phyloP scores from a whole-genome alignment of 495 filamentous ascomycete species.

The Penicillium longicatenatum region DNA sequence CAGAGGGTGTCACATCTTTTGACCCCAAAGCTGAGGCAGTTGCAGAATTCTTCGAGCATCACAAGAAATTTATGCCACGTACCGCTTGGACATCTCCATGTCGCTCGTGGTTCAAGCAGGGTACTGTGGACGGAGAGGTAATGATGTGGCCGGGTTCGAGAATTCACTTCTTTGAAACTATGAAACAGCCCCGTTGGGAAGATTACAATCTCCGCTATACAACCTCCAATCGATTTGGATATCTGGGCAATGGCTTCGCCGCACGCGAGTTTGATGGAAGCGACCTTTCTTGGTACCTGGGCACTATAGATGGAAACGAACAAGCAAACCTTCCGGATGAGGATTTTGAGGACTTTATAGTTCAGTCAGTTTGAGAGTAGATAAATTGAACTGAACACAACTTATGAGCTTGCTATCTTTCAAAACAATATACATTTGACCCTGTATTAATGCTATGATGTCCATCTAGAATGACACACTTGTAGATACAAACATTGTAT shows the following conservation, averaged over 20 bases:
- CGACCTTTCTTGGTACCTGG: conserved; percentile 24
- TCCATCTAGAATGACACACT: too few relatives aligned
- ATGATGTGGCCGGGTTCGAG: conserved; percentile 35
- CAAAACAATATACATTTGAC: too few relatives aligned
- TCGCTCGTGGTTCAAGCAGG: conserved; percentile 47
- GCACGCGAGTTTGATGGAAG: conserved; percentile 20
- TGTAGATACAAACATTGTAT: too few relatives aligned
- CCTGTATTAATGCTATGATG: too few relatives aligned
- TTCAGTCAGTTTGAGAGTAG: background rate
- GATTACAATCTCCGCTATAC: conserved; percentile 42
- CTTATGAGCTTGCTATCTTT: too few relatives aligned
- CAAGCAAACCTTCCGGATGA: conserved; percentile 12
- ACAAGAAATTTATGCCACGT: conserved; percentile 35
- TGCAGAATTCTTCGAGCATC: conserved; percentile 39
- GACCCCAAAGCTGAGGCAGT: too few relatives aligned
- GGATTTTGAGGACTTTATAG: conserved; percentile 14
- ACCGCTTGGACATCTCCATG: conserved; percentile 45
- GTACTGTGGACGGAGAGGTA: conserved; percentile 13
- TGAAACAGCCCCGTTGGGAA: conserved; percentile 48
- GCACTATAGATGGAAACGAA: conserved; percentile 9
- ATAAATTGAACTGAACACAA: too few relatives aligned
- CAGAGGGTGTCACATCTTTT: too few relatives aligned
- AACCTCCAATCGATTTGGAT: conserved; percentile 6
- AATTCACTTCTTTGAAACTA: conserved; percentile 53
- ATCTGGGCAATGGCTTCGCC: conserved; percentile 13